Evolutionary conservation across 495 filamentous ascomycete genomes (phyloP).

Genomic region (Hyaloscypha bicolor): DNA sequence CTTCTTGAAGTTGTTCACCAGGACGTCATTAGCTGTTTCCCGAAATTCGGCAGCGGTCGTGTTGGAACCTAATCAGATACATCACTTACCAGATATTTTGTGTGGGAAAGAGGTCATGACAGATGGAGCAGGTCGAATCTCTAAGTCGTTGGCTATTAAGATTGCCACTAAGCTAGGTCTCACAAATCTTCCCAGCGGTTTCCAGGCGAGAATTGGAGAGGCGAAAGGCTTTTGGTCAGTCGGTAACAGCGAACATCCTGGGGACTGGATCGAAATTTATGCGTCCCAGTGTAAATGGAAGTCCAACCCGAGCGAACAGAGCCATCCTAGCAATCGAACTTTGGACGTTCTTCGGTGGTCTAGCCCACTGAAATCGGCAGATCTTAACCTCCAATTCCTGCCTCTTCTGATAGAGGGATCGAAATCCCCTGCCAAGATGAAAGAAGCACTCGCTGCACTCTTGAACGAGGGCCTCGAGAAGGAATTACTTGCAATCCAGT

Average conservation of each 20-base stretch:
- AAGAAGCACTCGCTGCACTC: conserved; percentile 57
- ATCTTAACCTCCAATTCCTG: conserved; percentile 78
- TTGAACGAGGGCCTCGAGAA: conserved; percentile 59
- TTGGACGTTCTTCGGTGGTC: conserved; percentile 74
- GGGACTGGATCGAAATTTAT: conserved; percentile 73
- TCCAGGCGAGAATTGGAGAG: conserved; percentile 81
- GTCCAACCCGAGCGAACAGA: conserved; percentile 44
- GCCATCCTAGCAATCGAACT: conserved; percentile 54
- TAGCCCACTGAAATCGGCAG: conserved; percentile 60
- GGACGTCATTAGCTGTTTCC: conserved; percentile 39
- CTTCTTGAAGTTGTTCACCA: conserved; percentile 56
- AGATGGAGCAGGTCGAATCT: conserved; percentile 78
- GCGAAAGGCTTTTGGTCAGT: conserved; percentile 93
- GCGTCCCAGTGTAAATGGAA: conserved; percentile 81
- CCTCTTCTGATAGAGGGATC: conserved; percentile 73
- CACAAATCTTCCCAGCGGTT: conserved; percentile 64
- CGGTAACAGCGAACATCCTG: conserved; percentile 40
- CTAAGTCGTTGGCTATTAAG: conserved; percentile 58
- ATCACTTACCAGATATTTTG: conserved; percentile 36
- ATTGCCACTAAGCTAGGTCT: conserved; percentile 63
- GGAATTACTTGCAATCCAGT: conserved; percentile 62
- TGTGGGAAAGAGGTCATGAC: conserved; percentile 64
- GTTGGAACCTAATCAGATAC: conserved; percentile 47
- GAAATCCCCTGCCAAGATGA: conserved; percentile 49
- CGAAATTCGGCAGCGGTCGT: conserved; percentile 52